Evolutionary conservation across 1,284 basidiomycete genomes (phyloP), one percentile per base, ranked within the genome.

Genomic region (Ustilago sp.): DNA sequence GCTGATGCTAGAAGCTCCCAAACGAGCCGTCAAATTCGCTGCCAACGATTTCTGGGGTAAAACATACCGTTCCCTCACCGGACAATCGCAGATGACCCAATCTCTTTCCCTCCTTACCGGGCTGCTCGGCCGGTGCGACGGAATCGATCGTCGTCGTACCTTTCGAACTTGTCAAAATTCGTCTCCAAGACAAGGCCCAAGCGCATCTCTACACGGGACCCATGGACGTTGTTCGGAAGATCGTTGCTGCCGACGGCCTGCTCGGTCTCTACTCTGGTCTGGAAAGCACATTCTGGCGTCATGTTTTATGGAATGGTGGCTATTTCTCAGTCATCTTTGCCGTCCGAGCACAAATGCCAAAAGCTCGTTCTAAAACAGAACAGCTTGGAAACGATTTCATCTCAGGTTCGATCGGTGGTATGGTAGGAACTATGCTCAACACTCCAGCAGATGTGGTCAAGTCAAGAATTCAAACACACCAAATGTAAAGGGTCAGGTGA

Each of bases 101-200:
- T 87, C 89, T 6, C 86, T 99, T 35, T 94, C 95, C 8, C 90
- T 96, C 74, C 82, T 95, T 54, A 99, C 97, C 0, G 96, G 96
- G 96, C 6, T 95, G 93, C 83, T 91, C 90, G 55, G 96, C 96
- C 4, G 96, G 97, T 74, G 96, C 95, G 4, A 98, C 95, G 23
- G 96, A 99, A 89, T 93, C 92, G 5, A 62, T 96, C 36, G 94
- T 96, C 67, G 96, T 96, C 1, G 96, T 99, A 83, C 96, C 96
- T 8, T 99, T 99, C 85, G 96, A 99, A 88, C 88, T 99, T 80
- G 97, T 94, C 73, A 98, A 98, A 89, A 98, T 95, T 34, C 83
- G 86, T 54, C 87, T 99, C 77, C 97, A 99, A 36, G 88, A 99
- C 95, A 19, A 95, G 94, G 15, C 83, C 90, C 31, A 91, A 92